Evolutionary conservation across 192 early-diverging fungal genomes (phyloP).

Genomic region (Glomus cerebriforme): DNA sequence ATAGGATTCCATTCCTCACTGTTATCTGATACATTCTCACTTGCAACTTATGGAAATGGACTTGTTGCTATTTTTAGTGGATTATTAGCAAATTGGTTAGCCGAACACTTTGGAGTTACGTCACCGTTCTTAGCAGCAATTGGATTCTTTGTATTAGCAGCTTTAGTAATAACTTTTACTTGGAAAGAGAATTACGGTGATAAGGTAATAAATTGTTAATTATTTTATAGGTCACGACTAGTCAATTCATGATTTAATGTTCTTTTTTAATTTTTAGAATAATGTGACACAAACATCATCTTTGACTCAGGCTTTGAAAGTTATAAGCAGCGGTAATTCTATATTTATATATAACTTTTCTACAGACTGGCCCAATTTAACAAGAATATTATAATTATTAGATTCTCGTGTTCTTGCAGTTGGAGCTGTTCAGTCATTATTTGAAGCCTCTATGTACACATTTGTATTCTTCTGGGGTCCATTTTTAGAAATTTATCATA

Average conservation of each 20-base stretch:
- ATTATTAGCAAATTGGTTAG: conserved; percentile 63
- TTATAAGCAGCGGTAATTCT: not conserved
- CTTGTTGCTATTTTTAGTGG: conserved; percentile 69
- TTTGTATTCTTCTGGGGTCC: conserved; percentile 65
- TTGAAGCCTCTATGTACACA: conserved; percentile 66
- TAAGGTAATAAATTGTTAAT: conserved; percentile 30
- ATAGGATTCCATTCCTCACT: conserved; percentile 54
- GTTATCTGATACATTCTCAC: conserved; percentile 65
- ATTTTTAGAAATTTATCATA: conserved; percentile 43
- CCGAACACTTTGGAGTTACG: conserved; percentile 52
- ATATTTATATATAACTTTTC: too few relatives aligned
- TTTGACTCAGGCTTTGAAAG: not conserved
- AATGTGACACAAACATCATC: not conserved
- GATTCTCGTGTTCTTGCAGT: conserved; percentile 53
- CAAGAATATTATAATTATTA: conserved; percentile 18
- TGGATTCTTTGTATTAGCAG: conserved; percentile 50
- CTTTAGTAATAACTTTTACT: conserved; percentile 47
- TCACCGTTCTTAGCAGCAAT: conserved; percentile 68
- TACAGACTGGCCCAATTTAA: not conserved
- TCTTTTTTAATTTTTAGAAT: not conserved
- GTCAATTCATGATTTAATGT: not conserved
- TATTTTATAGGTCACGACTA: not conserved
- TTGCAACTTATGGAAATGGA: conserved; percentile 68
- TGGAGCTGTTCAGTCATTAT: conserved; percentile 62
- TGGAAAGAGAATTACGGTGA: conserved; percentile 81